Evolutionary conservation across 2,329 filamentous ascomycete genomes (phyloP), one percentile per base, ranked within the genome.

Genomic region (Clonostachys rosea): DNA sequence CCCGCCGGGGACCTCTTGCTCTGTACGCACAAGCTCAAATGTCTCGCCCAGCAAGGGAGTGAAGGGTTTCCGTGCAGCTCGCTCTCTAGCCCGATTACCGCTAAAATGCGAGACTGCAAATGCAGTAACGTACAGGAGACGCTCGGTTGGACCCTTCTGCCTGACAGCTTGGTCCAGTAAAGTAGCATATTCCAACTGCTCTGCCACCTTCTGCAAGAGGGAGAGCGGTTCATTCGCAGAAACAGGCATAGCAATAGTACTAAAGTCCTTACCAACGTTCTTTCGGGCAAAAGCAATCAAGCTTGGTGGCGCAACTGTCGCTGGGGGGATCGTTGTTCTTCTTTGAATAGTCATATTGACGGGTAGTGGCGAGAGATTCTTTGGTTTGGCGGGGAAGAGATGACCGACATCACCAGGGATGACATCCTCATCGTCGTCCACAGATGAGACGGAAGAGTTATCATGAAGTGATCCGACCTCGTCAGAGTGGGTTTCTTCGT

Each of bases 41-140:
- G 94, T 99, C 69, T 99, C 94, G 43, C 94, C 94, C 0, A 99
- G 81, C 72, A 99, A 86, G 4, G 94, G 94, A 58, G 96, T 99
- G 70, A 97, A 99, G 0, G 94, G 94, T 63, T 99, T 99, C 54
- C 94, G 88, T 50, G 95, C 89, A 4, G 91, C 86, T 39, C 94
- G 87, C 65, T 99, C 94, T 61, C 91, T 95, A 52, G 91, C 84
- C 33, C 94, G 84, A 42, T 79, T 81, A 58, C 81, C 86, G 49
- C 91, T 94, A 56, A 96, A 89, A 51, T 87, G 82, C 10, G 91
- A 95, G 16, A 97, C 74, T 10, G 94, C 94, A 65, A 97, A 99
- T 2, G 92, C 91, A 1, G 91, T 81, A 45, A 99, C 83, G 61
- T 91, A 87, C 46, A 95, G 75, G 11, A 97, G 75, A 8, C 92